These are phyloP conservation scores for Seminavis robusta DNA, from an alignment of 108 stramenopile genomes.

Conservation along the genomic window DNA sequence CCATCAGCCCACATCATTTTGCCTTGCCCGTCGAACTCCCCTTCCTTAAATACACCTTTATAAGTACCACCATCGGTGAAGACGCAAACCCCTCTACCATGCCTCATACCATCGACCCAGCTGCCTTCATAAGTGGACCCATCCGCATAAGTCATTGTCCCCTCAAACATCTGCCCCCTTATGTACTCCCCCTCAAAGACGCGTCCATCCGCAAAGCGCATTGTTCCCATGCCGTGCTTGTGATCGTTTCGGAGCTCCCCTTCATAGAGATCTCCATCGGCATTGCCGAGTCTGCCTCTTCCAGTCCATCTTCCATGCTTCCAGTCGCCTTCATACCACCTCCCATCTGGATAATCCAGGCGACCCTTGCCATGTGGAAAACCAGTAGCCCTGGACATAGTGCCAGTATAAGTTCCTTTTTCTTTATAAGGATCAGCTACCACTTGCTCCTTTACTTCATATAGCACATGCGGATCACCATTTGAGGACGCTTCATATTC, in stretches of 20 bases:
- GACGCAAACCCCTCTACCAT: slow-evolving; percentile 14
- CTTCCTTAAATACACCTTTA: slow-evolving; percentile 18
- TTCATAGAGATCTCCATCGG: slow-evolving; percentile 19
- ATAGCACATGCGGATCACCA: too few relatives aligned
- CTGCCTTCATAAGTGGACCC: slow-evolving; percentile 11
- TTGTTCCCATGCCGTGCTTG: slow-evolving; percentile 19
- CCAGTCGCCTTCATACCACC: slow-evolving; percentile 32
- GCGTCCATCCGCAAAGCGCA: slow-evolving; percentile 8
- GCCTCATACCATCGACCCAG: slow-evolving; percentile 5
- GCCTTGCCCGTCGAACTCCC: slow-evolving; percentile 14
- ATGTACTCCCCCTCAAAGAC: slow-evolving; percentile 18
- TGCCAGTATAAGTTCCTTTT: slow-evolving; percentile 24
- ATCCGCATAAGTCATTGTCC: slow-evolving; percentile 11
- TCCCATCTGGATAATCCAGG: slow-evolving; percentile 17
- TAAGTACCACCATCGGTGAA: slow-evolving; percentile 21
- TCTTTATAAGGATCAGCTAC: slow-evolving; percentile 20
- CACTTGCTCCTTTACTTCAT: too few relatives aligned
- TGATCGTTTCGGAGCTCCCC: slow-evolving; percentile 26
- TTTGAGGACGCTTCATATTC: background rate
- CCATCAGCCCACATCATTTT: background rate
- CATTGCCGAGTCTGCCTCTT: slow-evolving; percentile 4
- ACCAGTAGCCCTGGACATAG: background rate
- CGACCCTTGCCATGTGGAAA: slow-evolving; percentile 23
- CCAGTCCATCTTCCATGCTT: slow-evolving; percentile 25
- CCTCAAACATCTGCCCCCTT: slow-evolving; percentile 4